A percentile compares a stretch with the other conserved stretches of the same genome.
Evolutionary conservation across 345 rosid species (phyloP).

Genomic region (Corymbia maculata): DNA sequence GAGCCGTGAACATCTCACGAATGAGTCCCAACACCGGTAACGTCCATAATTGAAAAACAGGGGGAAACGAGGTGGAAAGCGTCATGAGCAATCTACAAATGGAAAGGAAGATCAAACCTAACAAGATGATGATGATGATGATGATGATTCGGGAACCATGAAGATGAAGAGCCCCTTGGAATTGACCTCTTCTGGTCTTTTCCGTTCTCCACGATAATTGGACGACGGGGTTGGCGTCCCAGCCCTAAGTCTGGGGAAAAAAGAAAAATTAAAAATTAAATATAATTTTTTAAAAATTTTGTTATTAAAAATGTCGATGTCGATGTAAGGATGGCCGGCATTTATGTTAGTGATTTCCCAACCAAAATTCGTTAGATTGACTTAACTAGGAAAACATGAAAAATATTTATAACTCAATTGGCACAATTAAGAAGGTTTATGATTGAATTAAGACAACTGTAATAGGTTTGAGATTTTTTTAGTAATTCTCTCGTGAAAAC

Average conservation of each 20-base stretch:
- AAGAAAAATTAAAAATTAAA: too few species aligned
- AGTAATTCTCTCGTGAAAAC: background rate
- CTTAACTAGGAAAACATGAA: rapidly evolving
- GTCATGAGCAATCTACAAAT: background rate
- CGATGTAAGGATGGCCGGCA: rapidly evolving
- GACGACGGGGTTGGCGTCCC: too few species aligned
- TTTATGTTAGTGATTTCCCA: rapidly evolving
- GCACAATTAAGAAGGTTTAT: too few species aligned
- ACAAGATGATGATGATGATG: background rate
- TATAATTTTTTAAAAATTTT: too few species aligned
- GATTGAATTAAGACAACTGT: rapidly evolving
- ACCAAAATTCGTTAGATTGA: rapidly evolving
- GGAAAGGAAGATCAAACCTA: background rate
- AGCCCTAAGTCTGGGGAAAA: background rate
- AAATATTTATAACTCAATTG: rapidly evolving
- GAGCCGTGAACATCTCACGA: background rate
- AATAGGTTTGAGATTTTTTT: background rate
- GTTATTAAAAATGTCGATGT: too few species aligned
- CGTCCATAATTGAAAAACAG: background rate
- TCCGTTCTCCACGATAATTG: background rate
- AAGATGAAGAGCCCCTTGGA: background rate
- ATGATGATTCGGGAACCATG: background rate
- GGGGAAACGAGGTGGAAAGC: background rate
- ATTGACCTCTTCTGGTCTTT: background rate
- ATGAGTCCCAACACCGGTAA: background rate